Base-by-base conservation (phyloP, 192 early-diverging fungal species). In the Umbelopsis sp. region DNA sequence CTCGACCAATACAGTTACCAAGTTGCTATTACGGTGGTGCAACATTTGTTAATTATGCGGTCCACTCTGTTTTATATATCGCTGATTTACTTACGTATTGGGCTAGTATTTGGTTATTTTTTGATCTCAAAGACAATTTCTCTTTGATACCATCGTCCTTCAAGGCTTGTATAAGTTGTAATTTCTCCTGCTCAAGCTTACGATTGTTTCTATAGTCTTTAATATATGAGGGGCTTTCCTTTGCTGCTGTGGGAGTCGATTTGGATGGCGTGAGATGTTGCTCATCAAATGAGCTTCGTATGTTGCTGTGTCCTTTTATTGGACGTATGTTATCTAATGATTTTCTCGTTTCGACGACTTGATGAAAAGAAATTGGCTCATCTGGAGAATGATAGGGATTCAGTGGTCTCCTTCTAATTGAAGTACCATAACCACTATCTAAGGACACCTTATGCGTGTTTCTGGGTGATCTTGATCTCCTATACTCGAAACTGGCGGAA, bases 1-100 rank as follows among this genome's bases (percentile, higher is more conserved):
- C 95, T 46, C 88, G 85, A 5, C 95, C 95, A 66, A 97, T 97
- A 61, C 91, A 91, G 68, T 91, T 91, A n/a, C 94, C 95, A 9
- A 97, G 72, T 79, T 92, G 90, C 80, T 91, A 81, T 69, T 75
- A 76, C 73, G 53, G 80, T 66, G 16, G 55, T 71, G 41, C 53
- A 74, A 22, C 71, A n/a, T 0, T 18, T 16, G 18, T 35, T 33
- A 18, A 30, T 1, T 4, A 37, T 16, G 4, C 13, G 23, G 37
- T 10, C 6, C 5, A 55, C 21, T 3, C 27, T 30, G 27, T 30
- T 30, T 11, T 27, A 13, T 55, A 2, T 23, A 13, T 2, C 25
- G 11, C 22, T 25, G 35, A 46, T 21, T 22, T 11, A 64, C 76
- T 74, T 81, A 85, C 84, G 80, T 77, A 86, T 25, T 85, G 81